These are phyloP conservation scores for Thelephora aurantiotincta DNA, from an alignment of 768 basidiomycete species.

Conservation along the genomic window DNA sequence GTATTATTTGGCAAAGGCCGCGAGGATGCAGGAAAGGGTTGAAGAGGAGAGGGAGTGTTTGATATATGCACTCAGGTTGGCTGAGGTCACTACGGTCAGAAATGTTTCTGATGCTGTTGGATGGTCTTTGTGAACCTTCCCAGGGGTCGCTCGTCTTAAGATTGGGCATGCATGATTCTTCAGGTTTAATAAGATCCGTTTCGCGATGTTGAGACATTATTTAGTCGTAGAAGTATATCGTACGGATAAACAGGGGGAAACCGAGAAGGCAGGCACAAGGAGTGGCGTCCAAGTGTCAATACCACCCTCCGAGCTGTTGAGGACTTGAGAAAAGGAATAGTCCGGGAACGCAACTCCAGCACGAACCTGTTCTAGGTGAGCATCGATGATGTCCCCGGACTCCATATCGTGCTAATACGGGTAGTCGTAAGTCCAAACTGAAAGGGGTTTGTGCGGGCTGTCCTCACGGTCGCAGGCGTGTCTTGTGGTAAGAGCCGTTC, in stretches of 20 bases:
- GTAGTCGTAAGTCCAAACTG: background rate
- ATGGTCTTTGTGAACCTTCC: constrained; percentile 35
- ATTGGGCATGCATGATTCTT: no score
- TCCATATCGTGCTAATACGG: constrained; percentile 37
- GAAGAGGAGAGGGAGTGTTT: constrained; percentile 67
- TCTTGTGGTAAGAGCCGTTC: constrained; percentile 29
- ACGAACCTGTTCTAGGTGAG: constrained; percentile 39
- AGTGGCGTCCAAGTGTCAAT: no score
- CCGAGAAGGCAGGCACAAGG: no score
- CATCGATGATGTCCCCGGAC: constrained; percentile 50
- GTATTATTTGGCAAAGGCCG: constrained; percentile 80
- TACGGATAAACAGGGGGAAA: no score
- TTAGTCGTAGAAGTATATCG: no score
- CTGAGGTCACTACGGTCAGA: constrained; percentile 49
- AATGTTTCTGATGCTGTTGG: constrained; percentile 51
- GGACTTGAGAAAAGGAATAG: background rate
- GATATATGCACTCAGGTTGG: constrained; percentile 47
- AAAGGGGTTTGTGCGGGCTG: background rate
- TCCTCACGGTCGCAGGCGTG: constrained; percentile 41
- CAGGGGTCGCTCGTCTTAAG: no score
- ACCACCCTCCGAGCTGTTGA: background rate
- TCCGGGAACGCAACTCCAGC: background rate
- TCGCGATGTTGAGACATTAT: no score
- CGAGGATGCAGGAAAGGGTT: constrained; percentile 57
- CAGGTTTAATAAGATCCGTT: no score